A percentile compares a stretch with the other conserved stretches of the same genome.
phyloP scores from a whole-genome alignment of 1,139 yeast species.

The Geotrichum siamense region DNA sequence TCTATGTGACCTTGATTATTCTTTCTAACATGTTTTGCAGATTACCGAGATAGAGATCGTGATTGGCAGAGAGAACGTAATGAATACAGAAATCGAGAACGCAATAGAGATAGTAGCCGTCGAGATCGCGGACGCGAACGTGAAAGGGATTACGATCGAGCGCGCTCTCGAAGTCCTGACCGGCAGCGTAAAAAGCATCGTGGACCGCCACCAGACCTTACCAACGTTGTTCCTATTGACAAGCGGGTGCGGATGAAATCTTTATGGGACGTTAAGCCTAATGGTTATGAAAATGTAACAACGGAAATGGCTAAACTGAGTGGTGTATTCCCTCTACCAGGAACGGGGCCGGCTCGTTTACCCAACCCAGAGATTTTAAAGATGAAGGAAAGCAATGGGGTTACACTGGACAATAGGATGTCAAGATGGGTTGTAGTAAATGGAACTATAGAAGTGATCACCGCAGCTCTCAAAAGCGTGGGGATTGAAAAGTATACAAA shows the following conservation, averaged over 20 bases:
- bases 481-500: neutral
- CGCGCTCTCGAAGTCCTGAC: constrained; percentile 18
- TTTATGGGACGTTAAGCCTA: constrained; percentile 69
- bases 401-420: constrained; percentile 1
- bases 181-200: constrained; percentile 19
- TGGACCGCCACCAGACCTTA: constrained; percentile 26
- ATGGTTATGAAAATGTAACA: constrained; percentile 67
- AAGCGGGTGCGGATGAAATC: constrained; percentile 43
- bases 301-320: constrained; percentile 77
- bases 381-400: neutral
- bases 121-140: constrained; percentile 20
- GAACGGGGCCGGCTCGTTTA: constrained; percentile 45
- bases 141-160: constrained; percentile 18
- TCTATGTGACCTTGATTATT: neutral
- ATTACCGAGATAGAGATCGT: constrained; percentile 14
- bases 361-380: neutral
- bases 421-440: neutral
- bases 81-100: constrained; percentile 21
- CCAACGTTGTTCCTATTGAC: constrained; percentile 39
- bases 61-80: constrained; percentile 19
- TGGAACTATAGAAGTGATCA: neutral
- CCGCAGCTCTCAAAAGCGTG: neutral
- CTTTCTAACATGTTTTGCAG: neutral
- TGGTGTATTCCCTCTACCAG: constrained; percentile 75
- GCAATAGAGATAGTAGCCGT: constrained; percentile 23